phyloP scores from a whole-genome alignment of 2,329 filamentous ascomycete species.

The Neurospora sp. region DNA sequence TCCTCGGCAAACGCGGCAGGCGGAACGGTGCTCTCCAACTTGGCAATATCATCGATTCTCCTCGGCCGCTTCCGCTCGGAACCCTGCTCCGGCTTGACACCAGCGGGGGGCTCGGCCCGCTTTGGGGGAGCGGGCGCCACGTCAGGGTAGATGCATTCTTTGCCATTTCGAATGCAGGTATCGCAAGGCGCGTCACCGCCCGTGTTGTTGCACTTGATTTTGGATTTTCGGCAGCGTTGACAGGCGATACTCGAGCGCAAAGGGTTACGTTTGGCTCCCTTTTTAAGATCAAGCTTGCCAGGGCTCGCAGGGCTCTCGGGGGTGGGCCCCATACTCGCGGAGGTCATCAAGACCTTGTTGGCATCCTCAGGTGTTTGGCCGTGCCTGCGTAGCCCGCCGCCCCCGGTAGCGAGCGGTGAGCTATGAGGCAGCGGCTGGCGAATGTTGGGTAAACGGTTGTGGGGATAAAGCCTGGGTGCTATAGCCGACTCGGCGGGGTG shows the following conservation, averaged over 20 bases:
- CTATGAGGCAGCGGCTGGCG: slow-evolving; percentile 19
- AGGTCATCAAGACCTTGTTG: slow-evolving; percentile 9
- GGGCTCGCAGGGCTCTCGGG: slow-evolving; percentile 17
- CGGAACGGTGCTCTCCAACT: slow-evolving; percentile 27
- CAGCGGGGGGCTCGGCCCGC: slow-evolving; percentile 29
- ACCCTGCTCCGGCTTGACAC: slow-evolving; percentile 31
- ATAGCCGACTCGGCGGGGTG: slow-evolving; percentile 20
- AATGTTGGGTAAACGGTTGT: slow-evolving; percentile 12
- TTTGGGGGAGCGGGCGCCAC: slow-evolving; percentile 32
- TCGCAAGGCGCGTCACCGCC: slow-evolving; percentile 64
- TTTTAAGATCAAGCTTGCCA: slow-evolving; percentile 27
- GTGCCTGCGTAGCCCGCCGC: slow-evolving; percentile 11
- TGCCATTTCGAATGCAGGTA: slow-evolving; percentile 60
- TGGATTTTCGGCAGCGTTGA: slow-evolving; percentile 64
- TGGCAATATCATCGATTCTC: slow-evolving; percentile 33
- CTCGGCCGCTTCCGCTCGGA: slow-evolving; percentile 41
- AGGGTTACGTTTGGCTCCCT: slow-evolving; percentile 32
- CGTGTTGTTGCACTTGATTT: slow-evolving; percentile 79
- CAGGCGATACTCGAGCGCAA: slow-evolving; percentile 78
- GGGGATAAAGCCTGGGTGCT: slow-evolving; percentile 4
- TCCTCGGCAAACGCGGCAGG: slow-evolving; percentile 39
- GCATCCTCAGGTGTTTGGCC: slow-evolving; percentile 15
- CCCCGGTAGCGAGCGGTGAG: slow-evolving; percentile 11
- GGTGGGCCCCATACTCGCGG: slow-evolving; percentile 26
- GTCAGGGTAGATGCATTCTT: slow-evolving; percentile 64